phyloP scores from a whole-genome alignment of 768 basidiomycete genomes.

The Exsudoporus frostii region DNA sequence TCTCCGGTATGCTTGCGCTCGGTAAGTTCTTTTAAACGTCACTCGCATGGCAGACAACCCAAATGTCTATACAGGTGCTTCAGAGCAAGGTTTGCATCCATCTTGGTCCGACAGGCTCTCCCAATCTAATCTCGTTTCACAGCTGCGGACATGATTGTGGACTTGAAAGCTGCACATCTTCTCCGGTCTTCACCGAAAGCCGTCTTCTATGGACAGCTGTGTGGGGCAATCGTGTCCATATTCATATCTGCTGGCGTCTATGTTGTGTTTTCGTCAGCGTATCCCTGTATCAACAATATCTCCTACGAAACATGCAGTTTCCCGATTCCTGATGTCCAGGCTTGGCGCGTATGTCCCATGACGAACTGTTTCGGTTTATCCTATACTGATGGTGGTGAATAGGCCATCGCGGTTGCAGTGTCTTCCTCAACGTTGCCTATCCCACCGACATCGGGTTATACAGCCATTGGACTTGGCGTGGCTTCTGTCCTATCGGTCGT shows the following conservation, averaged over 20 bases:
- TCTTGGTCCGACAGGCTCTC: not conserved
- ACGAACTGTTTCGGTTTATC: not conserved
- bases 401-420: not conserved
- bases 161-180: not conserved
- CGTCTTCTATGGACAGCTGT: not conserved
- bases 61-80: not conserved
- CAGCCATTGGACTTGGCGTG: not conserved
- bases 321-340: conserved; percentile 3
- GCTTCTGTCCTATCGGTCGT: not conserved
- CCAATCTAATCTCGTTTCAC: not conserved
- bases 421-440: not conserved
- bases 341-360: not conserved
- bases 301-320: conserved; percentile 2
- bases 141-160: not conserved
- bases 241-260: conserved; percentile 1
- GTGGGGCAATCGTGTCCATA: not conserved
- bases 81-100: not conserved
- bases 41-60: not conserved
- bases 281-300: not conserved
- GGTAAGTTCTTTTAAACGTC: not conserved
- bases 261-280: not conserved
- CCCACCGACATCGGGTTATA: not conserved
- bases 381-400: not conserved
- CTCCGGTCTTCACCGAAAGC: not conserved
- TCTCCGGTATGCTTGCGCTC: not conserved